Base-by-base conservation (phyloP, 306 rosid species). In the Quercus mongolica region DNA sequence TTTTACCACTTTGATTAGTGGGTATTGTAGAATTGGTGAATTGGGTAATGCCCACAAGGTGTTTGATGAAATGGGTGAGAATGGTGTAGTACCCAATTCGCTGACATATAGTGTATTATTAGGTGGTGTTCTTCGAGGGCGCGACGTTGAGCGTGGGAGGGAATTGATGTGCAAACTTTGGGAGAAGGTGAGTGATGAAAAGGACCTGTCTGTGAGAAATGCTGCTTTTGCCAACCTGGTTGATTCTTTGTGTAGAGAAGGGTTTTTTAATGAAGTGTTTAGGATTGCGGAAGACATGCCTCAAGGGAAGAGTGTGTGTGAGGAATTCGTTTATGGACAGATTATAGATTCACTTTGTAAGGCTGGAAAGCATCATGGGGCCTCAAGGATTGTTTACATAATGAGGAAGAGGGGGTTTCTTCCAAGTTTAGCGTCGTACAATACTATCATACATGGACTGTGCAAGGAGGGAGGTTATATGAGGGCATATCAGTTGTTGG, bases 281-380 rank as follows among this genome's bases (percentile, higher is more conserved):
- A 62, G 69, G 70, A 85, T 92, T 63, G 90, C 94, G 0, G 95
- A 94, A 65, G 87, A 87, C 80, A 83, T 92, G 85, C 92, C 94
- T 12, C 91, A 70, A 26, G 90, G 90, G 74, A 77, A 77, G 75
- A 75, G 90, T 74, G 78, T 89, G n/a, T 6, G 78, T 1, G 89
- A 87, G 85, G 94, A 92, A 31, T 89, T 86, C 82, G 84, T 91
- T 74, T 88, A 86, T 78, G 88, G 80, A 3, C 95, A 89, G 86
- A 86, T 89, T 91, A 89, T 94, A 38, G 95, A 94, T 76, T 92
- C 99, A n/a, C 92, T 92, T 23, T 94, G 99, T 69, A 91, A 87
- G 77, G 87, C 84, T 28, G 88, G 90, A 74, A 88, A 91, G 72
- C 59, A 87, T 90, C 88, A 91, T 62, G 95, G 87, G 30, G 91